Base-by-base conservation (phyloP, 2,329 filamentous ascomycete species). In the Rosellinia necatrix region DNA sequence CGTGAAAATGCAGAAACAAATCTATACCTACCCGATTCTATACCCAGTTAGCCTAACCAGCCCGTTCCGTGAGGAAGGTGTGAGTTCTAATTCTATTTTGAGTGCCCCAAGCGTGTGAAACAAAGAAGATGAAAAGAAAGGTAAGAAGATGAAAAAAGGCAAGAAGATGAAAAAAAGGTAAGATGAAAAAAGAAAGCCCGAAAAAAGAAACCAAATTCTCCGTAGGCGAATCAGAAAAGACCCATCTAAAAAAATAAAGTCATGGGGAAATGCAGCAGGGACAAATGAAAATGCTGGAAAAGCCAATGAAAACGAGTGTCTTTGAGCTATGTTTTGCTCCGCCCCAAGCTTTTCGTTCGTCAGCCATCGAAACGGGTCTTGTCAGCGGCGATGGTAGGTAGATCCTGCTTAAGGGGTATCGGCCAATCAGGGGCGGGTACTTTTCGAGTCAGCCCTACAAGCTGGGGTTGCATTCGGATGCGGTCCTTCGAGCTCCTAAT, bases 361-460 rank as follows among this genome's bases (percentile, higher is more conserved):
- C 15, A 21, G 47, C 29, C 21, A 29, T 19, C 32, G n/a, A 24
- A 50, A 24, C 15, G 21, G 17, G 40, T 44, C 38, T 15, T 21
- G 40, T n/a, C 15, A 44, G 22, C 17, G 24, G 19, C 21, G 37
- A 9, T 2, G 17, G 25, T n/a, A 27, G 21, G 13, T 4, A 29
- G 30, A 34, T 30, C 35, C 53, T 49, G 19, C 32, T 46, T 37
- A 35, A 47, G 29, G 47, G 27, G 47, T 15, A 49, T 32, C 54
- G 17, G 7, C 55, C 55, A 58, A 54, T 54, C 34, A 24, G 49
- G 12, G 32, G 37, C 15, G n/a, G 32, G 25, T 22, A 34, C 40
- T 30, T 38, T 37, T 38, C 44, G 6, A 41, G 44, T 58, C 46
- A 58, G 55, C 50, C 55, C 55, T 58, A 41, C 19, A 6, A 13